These are phyloP conservation scores for Microbotryomycetes sp. DNA, from an alignment of 1,284 basidiomycete genomes.

Conservation along the genomic window DNA sequence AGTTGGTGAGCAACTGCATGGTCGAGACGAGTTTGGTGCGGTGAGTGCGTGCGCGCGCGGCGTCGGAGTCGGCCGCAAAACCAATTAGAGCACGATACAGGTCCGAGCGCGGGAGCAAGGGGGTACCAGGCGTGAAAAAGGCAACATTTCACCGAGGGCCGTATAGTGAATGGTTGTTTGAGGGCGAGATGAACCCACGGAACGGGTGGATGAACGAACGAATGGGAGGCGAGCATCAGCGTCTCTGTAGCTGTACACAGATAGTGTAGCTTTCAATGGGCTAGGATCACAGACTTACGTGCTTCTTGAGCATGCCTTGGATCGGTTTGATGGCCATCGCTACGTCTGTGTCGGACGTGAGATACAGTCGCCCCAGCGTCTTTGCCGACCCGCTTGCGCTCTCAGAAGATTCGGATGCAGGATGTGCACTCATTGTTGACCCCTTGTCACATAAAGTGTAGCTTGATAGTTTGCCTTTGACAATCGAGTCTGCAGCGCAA, in stretches of 20 bases:
- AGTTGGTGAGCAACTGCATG: slow-evolving; percentile 25
- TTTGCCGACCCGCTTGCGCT: too few relatives aligned
- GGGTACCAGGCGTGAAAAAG: not conserved
- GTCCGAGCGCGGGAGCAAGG: not conserved
- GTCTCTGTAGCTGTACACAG: too few relatives aligned
- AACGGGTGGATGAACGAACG: not conserved
- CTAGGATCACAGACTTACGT: too few relatives aligned
- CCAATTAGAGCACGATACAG: not conserved
- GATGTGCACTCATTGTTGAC: not conserved
- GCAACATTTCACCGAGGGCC: not conserved
- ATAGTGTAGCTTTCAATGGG: too few relatives aligned
- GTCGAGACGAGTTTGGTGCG: not conserved
- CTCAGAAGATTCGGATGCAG: too few relatives aligned
- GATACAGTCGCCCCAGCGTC: too few relatives aligned
- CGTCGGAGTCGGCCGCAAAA: too few relatives aligned
- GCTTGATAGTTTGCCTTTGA: too few relatives aligned
- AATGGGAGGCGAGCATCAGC: not conserved
- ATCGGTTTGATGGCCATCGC: slow-evolving; percentile 29
- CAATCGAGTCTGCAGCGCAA: too few relatives aligned
- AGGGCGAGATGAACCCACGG: too few relatives aligned
- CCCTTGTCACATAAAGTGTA: too few relatives aligned
- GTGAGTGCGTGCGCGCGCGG: not conserved
- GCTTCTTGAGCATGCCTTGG: slow-evolving; percentile 25
- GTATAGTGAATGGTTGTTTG: not conserved
- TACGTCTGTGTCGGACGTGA: too few relatives aligned